These are phyloP conservation scores for Zea luxurians DNA, from an alignment of 176 grass and related monocot genomes.

Conservation along the genomic window DNA sequence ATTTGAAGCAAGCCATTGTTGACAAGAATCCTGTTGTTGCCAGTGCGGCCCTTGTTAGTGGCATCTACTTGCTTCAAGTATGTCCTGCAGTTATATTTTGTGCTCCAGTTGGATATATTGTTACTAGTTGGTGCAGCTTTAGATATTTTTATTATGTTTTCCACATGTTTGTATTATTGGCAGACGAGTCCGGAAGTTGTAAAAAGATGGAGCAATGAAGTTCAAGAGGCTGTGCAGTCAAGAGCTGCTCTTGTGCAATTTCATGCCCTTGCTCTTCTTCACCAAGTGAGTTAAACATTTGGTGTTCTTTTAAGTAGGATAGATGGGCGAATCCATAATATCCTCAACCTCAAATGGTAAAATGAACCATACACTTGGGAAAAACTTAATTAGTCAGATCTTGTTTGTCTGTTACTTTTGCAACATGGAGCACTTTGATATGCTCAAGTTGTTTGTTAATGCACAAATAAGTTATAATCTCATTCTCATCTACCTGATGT, in stretches of 20 bases:
- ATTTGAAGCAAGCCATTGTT: slow-evolving; percentile 96
- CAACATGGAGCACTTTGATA: neutral
- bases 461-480: neutral
- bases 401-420: neutral
- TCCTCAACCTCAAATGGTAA: slow-evolving; percentile 10
- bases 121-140: neutral
- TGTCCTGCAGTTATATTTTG: neutral
- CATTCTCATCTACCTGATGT: slow-evolving; percentile 12
- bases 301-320: slow-evolving; percentile 14
- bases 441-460: neutral
- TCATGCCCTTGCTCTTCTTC: slow-evolving; percentile 94
- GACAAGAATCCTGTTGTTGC: slow-evolving; percentile 98
- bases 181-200: too few species aligned
- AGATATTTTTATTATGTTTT: too few species aligned
- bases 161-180: too few species aligned
- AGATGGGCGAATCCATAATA: neutral
- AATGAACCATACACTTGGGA: neutral
- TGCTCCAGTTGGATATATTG: slow-evolving; percentile 11
- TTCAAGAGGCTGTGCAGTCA: slow-evolving; percentile 69
- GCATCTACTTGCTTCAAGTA: slow-evolving; percentile 96
- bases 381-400: neutral
- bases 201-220: too few species aligned
- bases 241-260: slow-evolving; percentile 95
- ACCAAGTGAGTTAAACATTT: slow-evolving; percentile 62
- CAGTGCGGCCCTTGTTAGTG: slow-evolving; percentile 96